A percentile compares a stretch with the other conserved stretches of the same genome.
These are phyloP conservation scores for Aspergillus piperis DNA, from an alignment of 2,329 filamentous ascomycete genomes.

Conservation along the genomic window DNA sequence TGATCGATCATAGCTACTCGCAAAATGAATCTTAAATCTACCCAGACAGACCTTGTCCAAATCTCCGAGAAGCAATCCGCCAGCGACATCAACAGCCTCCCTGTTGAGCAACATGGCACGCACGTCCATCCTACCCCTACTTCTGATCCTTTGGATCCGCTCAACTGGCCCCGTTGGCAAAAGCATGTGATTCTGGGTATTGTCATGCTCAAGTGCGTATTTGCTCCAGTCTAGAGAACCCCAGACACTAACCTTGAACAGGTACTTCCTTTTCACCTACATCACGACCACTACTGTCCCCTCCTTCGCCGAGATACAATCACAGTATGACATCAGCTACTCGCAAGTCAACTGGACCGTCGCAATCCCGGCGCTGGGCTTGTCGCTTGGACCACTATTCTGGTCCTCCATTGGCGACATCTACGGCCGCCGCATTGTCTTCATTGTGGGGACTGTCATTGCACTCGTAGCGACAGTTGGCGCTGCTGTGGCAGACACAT, in stretches of 20 bases:
- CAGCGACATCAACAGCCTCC: background rate
- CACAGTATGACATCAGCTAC: slow-evolving; percentile 48
- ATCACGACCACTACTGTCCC: slow-evolving; percentile 60
- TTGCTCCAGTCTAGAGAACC: background rate
- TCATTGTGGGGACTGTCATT: slow-evolving; percentile 49
- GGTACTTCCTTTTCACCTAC: slow-evolving; percentile 62
- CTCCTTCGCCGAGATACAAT: slow-evolving; percentile 54
- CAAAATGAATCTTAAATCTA: background rate
- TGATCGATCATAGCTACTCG: background rate
- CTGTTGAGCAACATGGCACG: slow-evolving; percentile 28
- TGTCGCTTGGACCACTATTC: slow-evolving; percentile 54
- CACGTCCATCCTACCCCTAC: slow-evolving; percentile 47
- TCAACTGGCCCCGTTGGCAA: slow-evolving; percentile 53
- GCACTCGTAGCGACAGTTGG: slow-evolving; percentile 47
- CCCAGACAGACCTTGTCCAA: background rate
- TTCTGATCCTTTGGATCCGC: slow-evolving; percentile 53
- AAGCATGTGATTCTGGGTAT: slow-evolving; percentile 55
- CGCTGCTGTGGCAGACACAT: slow-evolving; percentile 44
- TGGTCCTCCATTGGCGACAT: slow-evolving; percentile 55
- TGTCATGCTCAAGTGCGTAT: slow-evolving; percentile 54
- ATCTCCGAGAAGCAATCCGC: slow-evolving; percentile 2
- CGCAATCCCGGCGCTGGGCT: slow-evolving; percentile 54
- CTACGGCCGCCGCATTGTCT: slow-evolving; percentile 54
- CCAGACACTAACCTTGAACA: slow-evolving; percentile 22
- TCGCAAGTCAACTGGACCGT: slow-evolving; percentile 58